These are phyloP conservation scores for Panaeolus papilionaceus DNA, from an alignment of 768 basidiomycete species.

Conservation along the genomic window DNA sequence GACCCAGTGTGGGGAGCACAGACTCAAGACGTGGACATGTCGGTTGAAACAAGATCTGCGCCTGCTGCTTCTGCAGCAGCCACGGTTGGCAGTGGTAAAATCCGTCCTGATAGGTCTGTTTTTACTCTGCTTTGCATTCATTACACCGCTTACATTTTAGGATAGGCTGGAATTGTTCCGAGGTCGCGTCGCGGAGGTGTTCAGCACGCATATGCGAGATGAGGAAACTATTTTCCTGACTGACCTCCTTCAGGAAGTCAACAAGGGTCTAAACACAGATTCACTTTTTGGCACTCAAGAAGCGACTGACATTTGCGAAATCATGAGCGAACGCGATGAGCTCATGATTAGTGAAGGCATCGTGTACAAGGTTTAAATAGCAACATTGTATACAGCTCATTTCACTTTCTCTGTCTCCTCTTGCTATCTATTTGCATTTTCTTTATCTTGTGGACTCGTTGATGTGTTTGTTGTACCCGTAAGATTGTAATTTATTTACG, in stretches of 20 bases:
- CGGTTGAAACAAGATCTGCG: slow-evolving; percentile 43
- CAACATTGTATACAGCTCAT: slow-evolving; percentile 12
- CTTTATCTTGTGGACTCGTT: neutral
- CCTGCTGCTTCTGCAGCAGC: slow-evolving; percentile 35
- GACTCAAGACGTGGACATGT: slow-evolving; percentile 71
- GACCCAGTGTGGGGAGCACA: slow-evolving; percentile 74
- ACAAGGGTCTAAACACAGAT: slow-evolving; percentile 72
- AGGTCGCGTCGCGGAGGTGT: slow-evolving; percentile 72
- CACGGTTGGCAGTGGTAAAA: slow-evolving; percentile 46
- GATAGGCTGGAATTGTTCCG: slow-evolving; percentile 83
- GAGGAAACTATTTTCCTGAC: slow-evolving; percentile 78
- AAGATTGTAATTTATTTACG: neutral
- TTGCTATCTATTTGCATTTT: slow-evolving; percentile 13
- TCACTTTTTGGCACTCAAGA: slow-evolving; percentile 83
- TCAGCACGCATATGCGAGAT: slow-evolving; percentile 70
- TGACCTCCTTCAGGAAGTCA: slow-evolving; percentile 75
- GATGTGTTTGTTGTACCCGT: slow-evolving; percentile 3
- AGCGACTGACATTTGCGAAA: slow-evolving; percentile 71
- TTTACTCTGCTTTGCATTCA: slow-evolving; percentile 17
- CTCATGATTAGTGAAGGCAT: slow-evolving; percentile 89
- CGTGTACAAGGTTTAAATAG: slow-evolving; percentile 76
- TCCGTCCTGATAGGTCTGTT: slow-evolving; percentile 65
- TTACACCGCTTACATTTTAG: slow-evolving; percentile 18
- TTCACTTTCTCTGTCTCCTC: slow-evolving; percentile 13
- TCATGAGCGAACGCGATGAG: slow-evolving; percentile 82